Evolutionary conservation across 305 asterid genomes (phyloP).

Genomic region (Ilex paraguariensis): DNA sequence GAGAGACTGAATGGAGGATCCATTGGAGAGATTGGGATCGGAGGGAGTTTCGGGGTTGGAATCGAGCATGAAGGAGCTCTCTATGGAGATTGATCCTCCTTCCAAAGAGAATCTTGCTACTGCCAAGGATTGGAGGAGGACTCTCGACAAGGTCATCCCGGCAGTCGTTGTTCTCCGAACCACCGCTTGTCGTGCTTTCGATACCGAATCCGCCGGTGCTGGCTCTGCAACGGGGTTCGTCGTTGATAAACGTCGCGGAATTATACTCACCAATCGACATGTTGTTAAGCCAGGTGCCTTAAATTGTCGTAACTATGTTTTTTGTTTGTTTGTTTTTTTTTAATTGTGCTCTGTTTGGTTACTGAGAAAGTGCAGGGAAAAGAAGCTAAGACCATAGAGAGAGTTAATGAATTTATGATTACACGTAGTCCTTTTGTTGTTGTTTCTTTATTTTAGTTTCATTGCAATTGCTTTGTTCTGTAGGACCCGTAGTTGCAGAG

Average conservation of each 20-base stretch:
- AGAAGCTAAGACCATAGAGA: no score
- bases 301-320: not conserved
- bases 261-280: conserved; percentile 91
- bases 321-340: no score
- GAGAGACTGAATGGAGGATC: conserved; percentile 13
- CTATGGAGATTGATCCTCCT: conserved; percentile 92
- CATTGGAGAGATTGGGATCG: conserved; percentile 71
- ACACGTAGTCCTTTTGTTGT: no score
- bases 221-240: conserved; percentile 93
- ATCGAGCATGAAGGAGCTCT: conserved; percentile 62
- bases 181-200: conserved; percentile 89
- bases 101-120: conserved; percentile 65
- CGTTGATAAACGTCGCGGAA: conserved; percentile 88
- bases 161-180: conserved; percentile 98
- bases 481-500: conserved; percentile 99
- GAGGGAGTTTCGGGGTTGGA: conserved; percentile 58
- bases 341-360: no score
- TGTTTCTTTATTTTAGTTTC: no score
- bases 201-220: conserved; percentile 91
- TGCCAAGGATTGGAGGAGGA: conserved; percentile 88
- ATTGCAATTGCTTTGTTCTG: conserved; percentile 1
- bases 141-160: conserved; percentile 80
- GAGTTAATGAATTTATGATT: no score
- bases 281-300: conserved; percentile 86
- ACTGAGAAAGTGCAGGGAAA: no score